Base-by-base conservation (phyloP, 2,329 filamentous ascomycete genomes). In the Calonectria pseudoreteaudii region DNA sequence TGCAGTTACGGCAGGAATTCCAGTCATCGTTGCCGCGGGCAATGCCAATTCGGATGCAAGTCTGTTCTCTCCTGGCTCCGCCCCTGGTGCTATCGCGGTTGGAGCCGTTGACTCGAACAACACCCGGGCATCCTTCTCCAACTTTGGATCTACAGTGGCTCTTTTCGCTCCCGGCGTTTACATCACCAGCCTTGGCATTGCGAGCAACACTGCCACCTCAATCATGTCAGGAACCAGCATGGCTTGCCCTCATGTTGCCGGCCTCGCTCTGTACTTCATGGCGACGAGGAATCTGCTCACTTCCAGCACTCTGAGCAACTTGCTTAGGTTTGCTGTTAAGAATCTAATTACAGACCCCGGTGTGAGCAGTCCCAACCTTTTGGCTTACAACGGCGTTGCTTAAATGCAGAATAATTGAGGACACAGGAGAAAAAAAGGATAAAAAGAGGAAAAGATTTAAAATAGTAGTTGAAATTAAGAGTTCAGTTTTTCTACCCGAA, bases 201-300 rank as follows among this genome's bases (percentile, higher is more conserved):
- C 47, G 0, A 67, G 36, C 20, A 70, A 75, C 38, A 41, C 72
- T 20, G 18, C 53, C 16, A 77, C 38, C 18, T 0, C 16, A 0
- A 71, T 72, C 14, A 34, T 44, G 4, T 58, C 72, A 2, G 76
- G 76, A 1, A 78, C 74, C 1, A 81, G 66, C 30, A 77, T 77
- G 76, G 90, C 91, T 14, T 86, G 87, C 1, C 91, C 91, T 0
- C 91, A 93, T 78, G 87, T 93, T 56, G 88, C 90, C 41, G 91
- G 91, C n/a, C 84, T 93, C 1, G 90, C 89, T 7, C 90, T 90
- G 7, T 93, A 93, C 81, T 41, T 62, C 8, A 62, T 62, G 65
- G 65, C 52, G 6, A 56, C 52, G 7, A 34, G 10, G 18, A 56
- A 56, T 18, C 20, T 31, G 2, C 23, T 34, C 20, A 31, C 52